Evolutionary conservation across 768 basidiomycete species (phyloP).

Genomic region (Leccinum olivaceopallidum): DNA sequence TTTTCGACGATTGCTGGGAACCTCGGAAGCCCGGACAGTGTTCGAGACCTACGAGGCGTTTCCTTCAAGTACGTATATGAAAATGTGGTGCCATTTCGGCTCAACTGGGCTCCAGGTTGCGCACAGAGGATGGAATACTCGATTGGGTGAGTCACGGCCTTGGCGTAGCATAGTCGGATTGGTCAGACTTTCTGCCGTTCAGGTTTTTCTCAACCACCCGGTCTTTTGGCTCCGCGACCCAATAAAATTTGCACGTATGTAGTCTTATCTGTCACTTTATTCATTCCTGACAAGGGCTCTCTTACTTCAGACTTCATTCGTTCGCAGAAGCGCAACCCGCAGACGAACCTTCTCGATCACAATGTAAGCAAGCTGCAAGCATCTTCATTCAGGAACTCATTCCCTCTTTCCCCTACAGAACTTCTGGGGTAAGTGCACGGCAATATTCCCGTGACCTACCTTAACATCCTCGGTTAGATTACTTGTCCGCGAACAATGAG

Average conservation of each 20-base stretch:
- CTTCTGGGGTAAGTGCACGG: constrained; percentile 17
- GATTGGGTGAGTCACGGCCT: constrained; percentile 35
- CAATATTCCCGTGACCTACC: neutral
- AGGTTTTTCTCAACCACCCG: constrained; percentile 42
- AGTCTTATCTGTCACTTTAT: neutral
- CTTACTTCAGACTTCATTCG: constrained; percentile 31
- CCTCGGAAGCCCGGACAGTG: constrained; percentile 47
- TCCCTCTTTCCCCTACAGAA: constrained; percentile 10
- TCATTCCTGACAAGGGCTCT: neutral
- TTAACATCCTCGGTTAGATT: constrained; percentile 35
- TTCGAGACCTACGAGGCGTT: constrained; percentile 55
- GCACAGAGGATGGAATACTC: constrained; percentile 39
- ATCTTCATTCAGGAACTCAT: neutral
- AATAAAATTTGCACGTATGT: constrained; percentile 47
- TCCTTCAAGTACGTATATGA: constrained; percentile 42
- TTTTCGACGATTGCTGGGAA: constrained; percentile 60
- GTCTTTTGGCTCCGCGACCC: constrained; percentile 50
- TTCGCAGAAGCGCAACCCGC: constrained; percentile 48
- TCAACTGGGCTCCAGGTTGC: constrained; percentile 25
- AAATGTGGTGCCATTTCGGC: neutral
- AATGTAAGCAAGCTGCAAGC: constrained; percentile 23
- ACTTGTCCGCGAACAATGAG: constrained; percentile 47
- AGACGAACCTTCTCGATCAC: constrained; percentile 47
- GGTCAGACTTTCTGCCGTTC: constrained; percentile 4
- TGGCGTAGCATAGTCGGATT: neutral